Base-by-base conservation (phyloP, 2,329 filamentous ascomycete species). In the Clonostachys rhizophaga region DNA sequence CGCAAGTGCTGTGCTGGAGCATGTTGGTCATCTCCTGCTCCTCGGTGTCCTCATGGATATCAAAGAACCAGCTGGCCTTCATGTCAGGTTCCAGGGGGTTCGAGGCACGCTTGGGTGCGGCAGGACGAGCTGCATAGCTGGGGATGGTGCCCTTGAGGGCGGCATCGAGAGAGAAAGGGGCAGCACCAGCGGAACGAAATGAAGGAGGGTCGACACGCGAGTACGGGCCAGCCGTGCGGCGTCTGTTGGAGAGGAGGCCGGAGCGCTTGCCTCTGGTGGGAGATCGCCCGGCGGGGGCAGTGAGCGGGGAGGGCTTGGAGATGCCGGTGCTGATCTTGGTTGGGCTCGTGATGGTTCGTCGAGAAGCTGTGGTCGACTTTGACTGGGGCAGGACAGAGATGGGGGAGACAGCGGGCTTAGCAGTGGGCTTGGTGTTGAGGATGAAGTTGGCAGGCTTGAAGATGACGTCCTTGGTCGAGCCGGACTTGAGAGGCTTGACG, bases 1-100 rank as follows among this genome's bases (percentile, higher is more conserved):
- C 84, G 53, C 86, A 86, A 8, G 92, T 92, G 47, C 86, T 87
- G 71, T 96, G 92, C 67, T 96, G 89, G 70, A 97, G 89, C 37
- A 96, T 73, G 59, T 95, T 96, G 57, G 91, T 89, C 67, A 94
- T 88, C 62, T 95, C 86, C 61, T 96, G 88, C 62, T 96, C 89
- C 8, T 87, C 81, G 0, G 89, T 90, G 65, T 99, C 92, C 62
- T 96, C 89, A 62, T 96, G 86, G 59, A 99, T 97, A 49, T 92
- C 87, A 62, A 99, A 97, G 72, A 87, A 87, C 91, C 91, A 96
- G 49, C 77, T 77, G 34, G 81, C 76, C 60, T 86, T 80, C 56
- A 76, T 64, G 46, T 78, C 72, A 18, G 72, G 60, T 24, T 52
- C 49, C 47, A 50, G 14, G 17, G 72, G 60, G 24, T 30, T 52